Evolutionary conservation across 345 rosid species (phyloP).

Genomic region (Populus simonii): DNA sequence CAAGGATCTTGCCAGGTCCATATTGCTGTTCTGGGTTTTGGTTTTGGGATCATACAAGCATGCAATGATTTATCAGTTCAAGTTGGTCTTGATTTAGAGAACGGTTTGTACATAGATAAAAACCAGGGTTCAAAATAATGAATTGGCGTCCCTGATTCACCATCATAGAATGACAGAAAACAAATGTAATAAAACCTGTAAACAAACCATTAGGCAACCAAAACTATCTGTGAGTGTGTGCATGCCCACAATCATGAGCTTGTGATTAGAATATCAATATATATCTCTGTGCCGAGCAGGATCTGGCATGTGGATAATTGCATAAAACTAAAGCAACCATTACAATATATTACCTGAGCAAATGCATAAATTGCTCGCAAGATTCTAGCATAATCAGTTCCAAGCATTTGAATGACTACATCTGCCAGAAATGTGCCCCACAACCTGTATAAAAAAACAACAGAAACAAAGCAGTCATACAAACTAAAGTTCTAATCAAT

Average conservation of each 20-base stretch:
- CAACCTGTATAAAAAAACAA: conserved; percentile 46
- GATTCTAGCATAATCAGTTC: conserved; percentile 93
- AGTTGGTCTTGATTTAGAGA: too few relatives aligned
- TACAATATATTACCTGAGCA: conserved; percentile 61
- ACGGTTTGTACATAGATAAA: too few relatives aligned
- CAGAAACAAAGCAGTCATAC: not conserved
- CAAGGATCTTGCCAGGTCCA: too few relatives aligned
- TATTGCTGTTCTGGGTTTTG: too few relatives aligned
- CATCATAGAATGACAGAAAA: not conserved
- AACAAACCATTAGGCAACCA: not conserved
- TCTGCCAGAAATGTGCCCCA: conserved; percentile 98
- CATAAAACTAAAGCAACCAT: not conserved
- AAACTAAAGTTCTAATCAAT: too few relatives aligned
- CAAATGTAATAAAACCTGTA: not conserved
- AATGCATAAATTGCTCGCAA: conserved; percentile 85
- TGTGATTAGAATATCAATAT: not conserved
- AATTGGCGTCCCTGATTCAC: not conserved
- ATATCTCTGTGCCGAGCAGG: not conserved
- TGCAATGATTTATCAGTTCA: too few relatives aligned
- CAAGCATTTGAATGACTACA: conserved; percentile 94
- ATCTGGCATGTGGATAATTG: not conserved
- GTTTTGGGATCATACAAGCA: too few relatives aligned
- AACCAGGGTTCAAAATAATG: not conserved
- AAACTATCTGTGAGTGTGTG: not conserved
- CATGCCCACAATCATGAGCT: too few relatives aligned